Conservation (phyloP, 1,284 basidiomycete genomes). For the Naganishia liquefaciens region DNA sequence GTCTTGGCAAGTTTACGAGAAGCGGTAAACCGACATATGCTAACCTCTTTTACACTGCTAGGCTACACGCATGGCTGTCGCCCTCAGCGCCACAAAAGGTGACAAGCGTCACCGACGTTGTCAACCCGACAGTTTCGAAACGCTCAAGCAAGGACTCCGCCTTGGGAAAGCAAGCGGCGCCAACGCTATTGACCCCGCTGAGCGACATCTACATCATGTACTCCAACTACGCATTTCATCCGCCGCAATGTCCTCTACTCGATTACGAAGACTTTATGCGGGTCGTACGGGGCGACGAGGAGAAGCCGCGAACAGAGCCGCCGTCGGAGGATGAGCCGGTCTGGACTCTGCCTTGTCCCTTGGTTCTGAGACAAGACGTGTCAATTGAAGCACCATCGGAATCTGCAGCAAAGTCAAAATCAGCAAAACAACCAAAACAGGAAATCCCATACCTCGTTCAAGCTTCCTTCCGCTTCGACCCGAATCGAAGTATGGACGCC, state of each 20-base stretch:
- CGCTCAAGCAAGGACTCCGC: background rate
- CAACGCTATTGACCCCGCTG: slow-evolving; percentile 14
- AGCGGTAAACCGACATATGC: background rate
- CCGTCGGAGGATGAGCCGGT: background rate
- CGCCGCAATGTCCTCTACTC: slow-evolving; percentile 5
- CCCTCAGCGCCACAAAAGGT: slow-evolving; percentile 6
- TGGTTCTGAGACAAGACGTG: slow-evolving; percentile 7
- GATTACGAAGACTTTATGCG: slow-evolving; percentile 3
- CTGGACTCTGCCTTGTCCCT: slow-evolving; percentile 5
- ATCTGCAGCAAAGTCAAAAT: background rate
- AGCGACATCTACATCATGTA: slow-evolving; percentile 10
- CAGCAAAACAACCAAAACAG: background rate
- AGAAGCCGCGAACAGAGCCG: background rate
- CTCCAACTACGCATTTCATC: slow-evolving; percentile 22
- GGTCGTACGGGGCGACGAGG: background rate
- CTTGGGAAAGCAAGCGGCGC: background rate
- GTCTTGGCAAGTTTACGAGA: background rate
- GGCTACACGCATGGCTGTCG: slow-evolving; percentile 17
- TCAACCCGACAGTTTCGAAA: background rate
- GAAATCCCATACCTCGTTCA: slow-evolving; percentile 9
- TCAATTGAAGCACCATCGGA: background rate
- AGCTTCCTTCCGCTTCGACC: slow-evolving; percentile 18
- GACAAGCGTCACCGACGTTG: background rate
- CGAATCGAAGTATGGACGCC: slow-evolving; percentile 4
- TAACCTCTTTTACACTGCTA: background rate